Percentiles rank a stretch among this genome's conserved stretches.
Conservation (phyloP, 805 yeast species). For the Candida oleophila region DNA sequence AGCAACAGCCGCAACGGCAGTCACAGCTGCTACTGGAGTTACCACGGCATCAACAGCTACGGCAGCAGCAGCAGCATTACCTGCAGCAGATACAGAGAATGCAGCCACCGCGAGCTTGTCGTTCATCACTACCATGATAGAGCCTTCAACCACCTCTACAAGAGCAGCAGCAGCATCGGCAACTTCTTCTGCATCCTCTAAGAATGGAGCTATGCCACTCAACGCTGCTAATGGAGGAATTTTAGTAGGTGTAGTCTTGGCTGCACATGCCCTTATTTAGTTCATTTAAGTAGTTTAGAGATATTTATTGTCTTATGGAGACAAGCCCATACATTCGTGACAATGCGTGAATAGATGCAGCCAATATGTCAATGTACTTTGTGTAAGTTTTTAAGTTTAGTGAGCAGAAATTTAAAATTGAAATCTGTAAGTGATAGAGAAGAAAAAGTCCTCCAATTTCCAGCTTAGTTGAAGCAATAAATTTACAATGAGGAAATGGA, state of each 20-base stretch:
- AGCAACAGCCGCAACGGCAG: slow-evolving; percentile 12
- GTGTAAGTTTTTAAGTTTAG: too few relatives aligned
- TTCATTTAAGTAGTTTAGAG: background rate
- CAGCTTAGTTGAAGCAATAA: too few relatives aligned
- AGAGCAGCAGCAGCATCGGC: slow-evolving; percentile 12
- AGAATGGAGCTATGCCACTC: background rate
- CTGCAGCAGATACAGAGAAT: slow-evolving; percentile 9
- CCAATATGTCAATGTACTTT: too few relatives aligned
- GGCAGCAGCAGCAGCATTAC: background rate
- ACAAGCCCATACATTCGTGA: too few relatives aligned
- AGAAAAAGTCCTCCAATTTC: too few relatives aligned
- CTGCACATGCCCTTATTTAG: slow-evolving; percentile 1
- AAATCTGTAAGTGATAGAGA: too few relatives aligned
- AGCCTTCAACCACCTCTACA: slow-evolving; percentile 9
- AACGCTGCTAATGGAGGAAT: background rate
- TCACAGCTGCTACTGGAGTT: slow-evolving; percentile 11
- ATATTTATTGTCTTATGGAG: background rate
- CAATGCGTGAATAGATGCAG: too few relatives aligned
- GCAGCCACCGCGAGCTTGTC: slow-evolving; percentile 10
- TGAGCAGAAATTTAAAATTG: too few relatives aligned
- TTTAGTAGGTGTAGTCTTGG: background rate
- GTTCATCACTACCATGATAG: slow-evolving; percentile 11
- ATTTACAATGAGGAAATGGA: background rate
- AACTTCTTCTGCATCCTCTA: background rate
- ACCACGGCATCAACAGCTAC: slow-evolving; percentile 9